These are phyloP conservation scores for Beta vulgaris DNA, from an alignment of 148 eudicot species.

Conservation along the genomic window DNA sequence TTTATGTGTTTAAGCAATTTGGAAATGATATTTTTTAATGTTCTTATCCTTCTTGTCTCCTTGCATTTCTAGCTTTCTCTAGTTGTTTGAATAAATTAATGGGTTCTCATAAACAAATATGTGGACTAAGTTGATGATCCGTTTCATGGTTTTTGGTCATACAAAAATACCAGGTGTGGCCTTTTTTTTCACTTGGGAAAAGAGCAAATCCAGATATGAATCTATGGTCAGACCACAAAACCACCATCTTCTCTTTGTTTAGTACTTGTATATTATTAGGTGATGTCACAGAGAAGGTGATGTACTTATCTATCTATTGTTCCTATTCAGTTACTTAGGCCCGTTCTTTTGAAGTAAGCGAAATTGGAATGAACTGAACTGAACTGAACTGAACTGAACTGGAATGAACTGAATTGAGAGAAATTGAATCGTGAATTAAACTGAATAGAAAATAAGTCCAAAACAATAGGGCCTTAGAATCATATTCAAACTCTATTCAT, in stretches of 20 bases:
- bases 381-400: no score
- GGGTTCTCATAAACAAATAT: neutral
- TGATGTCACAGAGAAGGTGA: no score
- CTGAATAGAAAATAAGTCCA: no score
- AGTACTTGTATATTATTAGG: no score
- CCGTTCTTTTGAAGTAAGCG: no score
- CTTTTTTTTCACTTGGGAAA: constrained; percentile 27
- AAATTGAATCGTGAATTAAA: no score
- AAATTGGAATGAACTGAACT: no score
- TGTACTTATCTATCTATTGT: no score
- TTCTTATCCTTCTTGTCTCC: constrained; percentile 5
- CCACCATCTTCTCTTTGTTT: neutral
- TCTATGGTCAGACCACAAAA: neutral
- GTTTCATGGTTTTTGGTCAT: constrained; percentile 33
- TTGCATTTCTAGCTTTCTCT: neutral
- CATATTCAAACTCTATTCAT: no score
- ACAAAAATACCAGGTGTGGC: constrained; percentile 34
- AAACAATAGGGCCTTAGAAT: no score
- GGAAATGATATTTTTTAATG: constrained; percentile 16
- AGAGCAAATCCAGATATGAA: constrained; percentile 27
- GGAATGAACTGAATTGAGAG: no score
- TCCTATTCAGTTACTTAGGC: no score
- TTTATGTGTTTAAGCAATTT: neutral
- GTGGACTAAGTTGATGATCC: constrained; percentile 31
- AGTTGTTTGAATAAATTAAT: neutral